phyloP scores from a whole-genome alignment of 2,329 filamentous ascomycete genomes.

The Neofusicoccum sp. region DNA sequence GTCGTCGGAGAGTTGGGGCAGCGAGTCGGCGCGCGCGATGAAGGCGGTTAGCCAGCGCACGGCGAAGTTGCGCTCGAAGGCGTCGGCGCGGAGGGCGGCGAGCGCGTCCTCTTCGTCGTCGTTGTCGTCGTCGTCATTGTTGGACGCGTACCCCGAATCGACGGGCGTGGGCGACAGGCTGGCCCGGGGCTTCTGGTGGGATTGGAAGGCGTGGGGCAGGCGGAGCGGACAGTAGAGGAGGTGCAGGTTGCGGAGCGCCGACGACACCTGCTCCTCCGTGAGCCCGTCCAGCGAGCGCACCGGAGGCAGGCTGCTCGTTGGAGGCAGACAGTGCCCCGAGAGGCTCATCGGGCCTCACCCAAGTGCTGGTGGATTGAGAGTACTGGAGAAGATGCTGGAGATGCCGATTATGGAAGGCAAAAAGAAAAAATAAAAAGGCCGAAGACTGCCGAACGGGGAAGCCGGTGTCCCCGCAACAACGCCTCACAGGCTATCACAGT shows the following conservation, averaged over 20 bases:
- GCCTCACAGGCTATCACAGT: too few relatives aligned
- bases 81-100: conserved; percentile 35
- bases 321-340: conserved; percentile 33
- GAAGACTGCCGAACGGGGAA: too few relatives aligned
- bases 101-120: conserved; percentile 27
- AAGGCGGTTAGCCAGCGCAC: conserved; percentile 38
- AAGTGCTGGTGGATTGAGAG: too few relatives aligned
- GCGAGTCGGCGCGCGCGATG: conserved; percentile 34
- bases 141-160: conserved; percentile 40
- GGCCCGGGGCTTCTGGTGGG: conserved; percentile 2
- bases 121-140: conserved; percentile 34
- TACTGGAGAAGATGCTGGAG: background rate
- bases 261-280: conserved; percentile 30
- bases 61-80: conserved; percentile 35
- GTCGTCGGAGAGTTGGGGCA: conserved; percentile 31
- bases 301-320: conserved; percentile 37
- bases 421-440: too few relatives aligned
- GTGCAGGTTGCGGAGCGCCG: conserved; percentile 33
- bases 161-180: conserved; percentile 25
- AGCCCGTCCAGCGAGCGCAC: conserved; percentile 29
- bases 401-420: background rate
- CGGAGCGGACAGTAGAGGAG: conserved; percentile 38
- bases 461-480: too few relatives aligned
- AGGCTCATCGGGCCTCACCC: conserved; percentile 30
- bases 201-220: conserved; percentile 29